Evolutionary conservation across 2,329 filamentous ascomycete species (phyloP).

Genomic region (Xylariales sp.): DNA sequence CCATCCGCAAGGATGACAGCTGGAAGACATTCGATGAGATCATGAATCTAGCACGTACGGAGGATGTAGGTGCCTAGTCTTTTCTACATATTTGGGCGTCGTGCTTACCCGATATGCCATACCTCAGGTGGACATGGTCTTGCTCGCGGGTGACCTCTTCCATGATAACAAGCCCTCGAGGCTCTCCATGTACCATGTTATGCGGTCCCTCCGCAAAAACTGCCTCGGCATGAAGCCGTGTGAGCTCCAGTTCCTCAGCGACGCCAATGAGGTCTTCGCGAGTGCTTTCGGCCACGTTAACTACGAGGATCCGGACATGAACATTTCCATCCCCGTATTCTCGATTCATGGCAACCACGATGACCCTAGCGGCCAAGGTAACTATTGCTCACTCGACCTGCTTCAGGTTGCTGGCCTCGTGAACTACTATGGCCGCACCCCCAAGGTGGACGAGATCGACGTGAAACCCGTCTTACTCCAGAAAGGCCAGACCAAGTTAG

Average conservation of each 20-base stretch:
- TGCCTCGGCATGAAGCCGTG: slow-evolving; percentile 96
- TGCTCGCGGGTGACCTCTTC: slow-evolving; percentile 94
- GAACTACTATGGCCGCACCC: slow-evolving; percentile 95
- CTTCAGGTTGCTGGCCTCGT: slow-evolving; percentile 90
- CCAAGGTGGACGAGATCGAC: slow-evolving; percentile 92
- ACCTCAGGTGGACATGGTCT: slow-evolving; percentile 88
- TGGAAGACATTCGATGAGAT: slow-evolving; percentile 97
- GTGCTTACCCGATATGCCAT: slow-evolving; percentile 26
- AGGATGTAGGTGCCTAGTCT: slow-evolving; percentile 70
- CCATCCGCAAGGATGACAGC: slow-evolving; percentile 94
- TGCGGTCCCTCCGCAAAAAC: slow-evolving; percentile 92
- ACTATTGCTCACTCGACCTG: slow-evolving; percentile 89
- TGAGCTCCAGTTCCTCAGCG: slow-evolving; percentile 92
- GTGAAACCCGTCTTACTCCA: slow-evolving; percentile 92
- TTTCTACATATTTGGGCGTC: neutral
- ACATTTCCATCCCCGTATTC: slow-evolving; percentile 96
- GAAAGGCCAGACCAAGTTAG: slow-evolving; percentile 92
- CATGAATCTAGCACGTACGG: slow-evolving; percentile 84
- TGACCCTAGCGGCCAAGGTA: slow-evolving; percentile 95
- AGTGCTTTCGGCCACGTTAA: slow-evolving; percentile 94
- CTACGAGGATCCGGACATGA: slow-evolving; percentile 97
- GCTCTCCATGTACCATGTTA: slow-evolving; percentile 96
- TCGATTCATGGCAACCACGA: slow-evolving; percentile 99
- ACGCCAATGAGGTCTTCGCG: slow-evolving; percentile 90
- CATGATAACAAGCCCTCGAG: slow-evolving; percentile 98